phyloP scores from a whole-genome alignment of 306 rosid genomes.

The Senna tora region DNA sequence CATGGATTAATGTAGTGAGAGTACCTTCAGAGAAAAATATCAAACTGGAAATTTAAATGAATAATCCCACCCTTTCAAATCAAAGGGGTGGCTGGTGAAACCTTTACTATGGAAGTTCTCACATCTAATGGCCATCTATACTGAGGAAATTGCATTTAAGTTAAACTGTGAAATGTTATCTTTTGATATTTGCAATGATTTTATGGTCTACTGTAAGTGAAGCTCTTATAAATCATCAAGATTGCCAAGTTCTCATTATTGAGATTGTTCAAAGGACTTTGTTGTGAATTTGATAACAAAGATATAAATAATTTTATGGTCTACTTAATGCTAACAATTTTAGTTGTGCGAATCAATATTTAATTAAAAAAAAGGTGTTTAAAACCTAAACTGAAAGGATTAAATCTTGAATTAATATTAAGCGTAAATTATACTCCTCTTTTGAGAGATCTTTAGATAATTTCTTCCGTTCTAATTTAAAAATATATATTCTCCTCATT shows the following conservation, averaged over 20 bases:
- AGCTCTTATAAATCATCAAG: neutral
- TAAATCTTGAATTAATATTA: no score
- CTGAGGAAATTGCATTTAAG: slow-evolving; percentile 8
- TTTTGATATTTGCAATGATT: slow-evolving; percentile 3
- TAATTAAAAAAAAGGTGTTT: no score
- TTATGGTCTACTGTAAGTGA: neutral
- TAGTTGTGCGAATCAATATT: no score
- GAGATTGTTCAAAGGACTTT: neutral
- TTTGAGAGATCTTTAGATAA: no score
- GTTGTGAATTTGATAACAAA: no score
- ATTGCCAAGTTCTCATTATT: neutral
- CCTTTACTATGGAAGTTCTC: slow-evolving; percentile 4
- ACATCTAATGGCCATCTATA: neutral
- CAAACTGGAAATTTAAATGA: slow-evolving; percentile 8
- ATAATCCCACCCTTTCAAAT: neutral
- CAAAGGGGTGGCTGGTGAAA: slow-evolving; percentile 16
- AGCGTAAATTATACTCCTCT: no score
- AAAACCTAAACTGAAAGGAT: no score
- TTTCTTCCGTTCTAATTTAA: no score
- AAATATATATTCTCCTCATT: no score
- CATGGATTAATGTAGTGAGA: slow-evolving; percentile 14
- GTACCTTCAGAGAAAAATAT: slow-evolving; percentile 25
- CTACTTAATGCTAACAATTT: no score
- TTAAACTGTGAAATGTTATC: slow-evolving; percentile 8
- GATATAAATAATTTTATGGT: no score